Conservation (phyloP, 2,329 filamentous ascomycete genomes). For the Scleromitrula shiraiana region DNA sequence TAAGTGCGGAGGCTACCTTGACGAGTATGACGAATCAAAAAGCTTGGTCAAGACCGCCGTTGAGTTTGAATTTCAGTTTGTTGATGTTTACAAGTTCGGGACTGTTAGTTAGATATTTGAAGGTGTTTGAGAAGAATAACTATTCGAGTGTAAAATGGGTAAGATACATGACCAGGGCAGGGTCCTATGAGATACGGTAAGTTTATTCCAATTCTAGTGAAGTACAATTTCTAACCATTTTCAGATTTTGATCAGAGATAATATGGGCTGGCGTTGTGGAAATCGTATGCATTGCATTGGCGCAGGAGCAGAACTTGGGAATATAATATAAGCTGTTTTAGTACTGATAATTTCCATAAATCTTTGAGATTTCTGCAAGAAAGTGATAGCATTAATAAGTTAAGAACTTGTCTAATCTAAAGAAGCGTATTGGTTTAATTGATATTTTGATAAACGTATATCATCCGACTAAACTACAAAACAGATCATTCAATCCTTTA, state of each 20-base stretch:
- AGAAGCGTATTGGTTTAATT: no score
- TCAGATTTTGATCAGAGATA: conserved; percentile 15
- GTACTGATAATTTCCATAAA: no score
- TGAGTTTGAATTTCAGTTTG: conserved; percentile 86
- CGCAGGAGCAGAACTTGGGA: conserved; percentile 5
- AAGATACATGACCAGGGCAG: conserved; percentile 94
- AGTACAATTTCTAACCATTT: background rate
- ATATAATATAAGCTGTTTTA: conserved; percentile 9
- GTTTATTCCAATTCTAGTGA: conserved; percentile 8
- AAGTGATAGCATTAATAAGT: no score
- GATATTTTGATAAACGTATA: no score
- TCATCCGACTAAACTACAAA: no score
- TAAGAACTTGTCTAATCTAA: no score
- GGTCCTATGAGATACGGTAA: conserved; percentile 92
- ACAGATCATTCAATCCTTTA: background rate
- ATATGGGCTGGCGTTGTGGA: conserved; percentile 7
- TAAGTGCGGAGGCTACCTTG: conserved; percentile 86
- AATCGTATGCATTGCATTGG: conserved; percentile 10
- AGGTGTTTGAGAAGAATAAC: conserved; percentile 99
- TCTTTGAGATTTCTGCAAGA: no score
- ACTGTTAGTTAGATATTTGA: conserved; percentile 84
- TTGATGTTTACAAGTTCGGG: conserved; percentile 98
- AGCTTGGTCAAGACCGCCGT: conserved; percentile 86
- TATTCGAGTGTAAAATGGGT: conserved; percentile 99
- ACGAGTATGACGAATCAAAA: conserved; percentile 98